Evolutionary conservation across 768 basidiomycete species (phyloP).

Genomic region (Trametes cubensis): DNA sequence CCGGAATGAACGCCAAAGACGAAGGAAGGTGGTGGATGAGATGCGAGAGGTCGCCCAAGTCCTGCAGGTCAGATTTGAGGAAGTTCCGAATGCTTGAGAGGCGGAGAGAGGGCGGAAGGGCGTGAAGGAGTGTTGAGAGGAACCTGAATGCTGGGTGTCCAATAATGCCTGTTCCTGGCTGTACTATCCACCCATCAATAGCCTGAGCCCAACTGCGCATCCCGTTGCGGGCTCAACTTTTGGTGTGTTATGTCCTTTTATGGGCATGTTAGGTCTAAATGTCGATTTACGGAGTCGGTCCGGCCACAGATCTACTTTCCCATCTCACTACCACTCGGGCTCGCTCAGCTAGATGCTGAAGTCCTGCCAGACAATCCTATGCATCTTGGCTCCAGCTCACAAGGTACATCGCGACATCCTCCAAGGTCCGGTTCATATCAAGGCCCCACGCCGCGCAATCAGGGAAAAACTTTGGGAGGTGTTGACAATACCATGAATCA

Average conservation of each 20-base stretch:
- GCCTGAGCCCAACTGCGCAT: not conserved
- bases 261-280: not conserved
- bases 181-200: not conserved
- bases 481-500: conserved; percentile 17
- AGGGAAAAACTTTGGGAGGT: conserved; percentile 6
- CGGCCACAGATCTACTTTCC: not conserved
- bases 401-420: not conserved
- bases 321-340: not conserved
- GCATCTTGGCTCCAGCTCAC: not conserved
- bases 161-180: not conserved
- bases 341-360: too few species aligned
- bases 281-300: not conserved
- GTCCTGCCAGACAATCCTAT: not conserved
- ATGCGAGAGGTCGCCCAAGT: not conserved
- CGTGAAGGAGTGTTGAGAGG: not conserved
- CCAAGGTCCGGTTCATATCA: not conserved
- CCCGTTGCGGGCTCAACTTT: not conserved
- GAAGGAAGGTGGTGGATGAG: not conserved
- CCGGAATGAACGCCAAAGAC: not conserved
- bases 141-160: not conserved
- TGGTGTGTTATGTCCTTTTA: not conserved
- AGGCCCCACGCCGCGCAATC: conserved; percentile 3
- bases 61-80: not conserved
- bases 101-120: not conserved
- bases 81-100: not conserved